Base-by-base conservation (phyloP, 805 yeast genomes). In the Maudiozyma pseudohumilis region DNA sequence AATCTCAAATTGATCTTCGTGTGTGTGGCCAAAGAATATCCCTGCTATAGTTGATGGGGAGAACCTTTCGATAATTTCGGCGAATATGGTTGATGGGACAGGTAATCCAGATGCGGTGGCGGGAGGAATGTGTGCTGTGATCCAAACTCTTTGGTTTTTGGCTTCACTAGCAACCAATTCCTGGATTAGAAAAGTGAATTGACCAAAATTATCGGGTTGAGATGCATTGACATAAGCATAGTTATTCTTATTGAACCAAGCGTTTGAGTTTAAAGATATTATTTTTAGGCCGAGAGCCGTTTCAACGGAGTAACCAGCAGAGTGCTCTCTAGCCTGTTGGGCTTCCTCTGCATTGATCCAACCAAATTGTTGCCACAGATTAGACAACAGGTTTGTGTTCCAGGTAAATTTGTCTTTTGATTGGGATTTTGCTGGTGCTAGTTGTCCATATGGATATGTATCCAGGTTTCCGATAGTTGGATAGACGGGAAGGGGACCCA, bases 81-180 rank as follows among this genome's bases (percentile, higher is more conserved):
- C 30, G 17, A 28, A 15, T 5, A 28, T 28, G 15, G 15, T 28
- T 8, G 30, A 18, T 4, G 30, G 30, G 9, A 28, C 15, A 5
- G 30, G 30, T 28, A 28, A 28, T 8, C 30, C 30, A 26, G 16
- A 5, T 16, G 15, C 30, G 15, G 19, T 28, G 8, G 30, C 17
- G 17, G 30, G 30, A 16, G 30, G 30, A 6, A 28, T 28, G 4
- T 28, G 30, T 12, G 30, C 30, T 6, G 30, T 28, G 11, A 28
- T 28, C 30, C 30, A 28, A 3, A 28, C 30, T 28, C 30, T 28
- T 28, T 28, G 30, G 15, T 28, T 12, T 15, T 28, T 28, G 11
- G 30, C 30, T 28, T 28, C 30, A 28, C 30, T 28, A 5, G 30
- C 30, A n/a, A 28, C 11, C 17, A 28, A 28, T 28, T 28, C 30